phyloP scores from a whole-genome alignment of 1,284 basidiomycete genomes.

The Naganishia cerealis region DNA sequence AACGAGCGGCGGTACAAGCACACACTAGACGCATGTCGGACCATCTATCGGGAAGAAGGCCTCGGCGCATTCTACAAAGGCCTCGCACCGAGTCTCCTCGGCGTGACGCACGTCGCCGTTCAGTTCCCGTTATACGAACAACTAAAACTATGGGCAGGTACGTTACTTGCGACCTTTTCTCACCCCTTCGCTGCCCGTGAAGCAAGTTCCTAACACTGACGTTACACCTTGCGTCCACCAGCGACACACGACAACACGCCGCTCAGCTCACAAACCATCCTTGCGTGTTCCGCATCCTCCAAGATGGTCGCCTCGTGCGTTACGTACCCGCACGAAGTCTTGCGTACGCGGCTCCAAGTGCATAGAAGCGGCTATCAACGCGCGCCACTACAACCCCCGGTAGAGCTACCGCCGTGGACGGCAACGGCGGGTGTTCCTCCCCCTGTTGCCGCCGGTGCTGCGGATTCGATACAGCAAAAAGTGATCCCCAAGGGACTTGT shows the following conservation, averaged over 20 bases:
- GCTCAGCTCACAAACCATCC: slow-evolving; percentile 68
- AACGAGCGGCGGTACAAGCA: slow-evolving; percentile 75
- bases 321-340: slow-evolving; percentile 94
- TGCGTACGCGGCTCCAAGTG: slow-evolving; percentile 87
- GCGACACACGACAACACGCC: slow-evolving; percentile 59
- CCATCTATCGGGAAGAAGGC: slow-evolving; percentile 84
- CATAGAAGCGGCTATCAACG: slow-evolving; percentile 50
- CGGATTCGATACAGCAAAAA: slow-evolving; percentile 8
- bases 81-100: slow-evolving; percentile 79
- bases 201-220: not conserved
- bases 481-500: slow-evolving; percentile 55
- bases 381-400: not conserved
- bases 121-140: slow-evolving; percentile 95
- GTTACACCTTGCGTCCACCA: slow-evolving; percentile 32
- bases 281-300: slow-evolving; percentile 79
- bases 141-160: slow-evolving; percentile 77
- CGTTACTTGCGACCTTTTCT: slow-evolving; percentile 50
- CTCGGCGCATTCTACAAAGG: slow-evolving; percentile 84
- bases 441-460: not conserved
- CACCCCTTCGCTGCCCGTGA: slow-evolving; percentile 8
- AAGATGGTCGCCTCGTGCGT: slow-evolving; percentile 92
- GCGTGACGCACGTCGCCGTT: slow-evolving; percentile 87
- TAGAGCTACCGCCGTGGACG: slow-evolving; percentile 2
- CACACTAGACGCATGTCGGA: slow-evolving; percentile 78
- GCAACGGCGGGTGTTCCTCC: no score